Evolutionary conservation across 1,284 basidiomycete species (phyloP).

Genomic region (Termitomyces sp.): DNA sequence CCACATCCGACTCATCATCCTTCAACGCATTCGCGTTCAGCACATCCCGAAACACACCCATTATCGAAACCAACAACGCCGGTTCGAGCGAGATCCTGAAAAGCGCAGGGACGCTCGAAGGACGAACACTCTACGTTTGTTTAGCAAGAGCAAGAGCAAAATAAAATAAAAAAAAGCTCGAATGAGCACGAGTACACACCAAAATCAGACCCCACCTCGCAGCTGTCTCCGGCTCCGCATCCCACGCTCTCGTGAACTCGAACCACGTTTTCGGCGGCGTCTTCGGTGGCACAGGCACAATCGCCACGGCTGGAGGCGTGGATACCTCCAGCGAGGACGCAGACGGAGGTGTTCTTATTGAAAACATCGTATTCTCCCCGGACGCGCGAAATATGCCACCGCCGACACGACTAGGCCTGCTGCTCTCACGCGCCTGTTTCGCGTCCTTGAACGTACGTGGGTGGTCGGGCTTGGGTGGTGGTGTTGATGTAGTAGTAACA

Average conservation of each 20-base stretch:
- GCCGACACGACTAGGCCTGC: slow-evolving; percentile 40
- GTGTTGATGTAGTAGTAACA: background rate
- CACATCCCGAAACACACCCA: slow-evolving; percentile 41
- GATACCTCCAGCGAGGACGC: no score
- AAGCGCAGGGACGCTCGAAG: slow-evolving; percentile 47
- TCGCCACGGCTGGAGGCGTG: slow-evolving; percentile 1
- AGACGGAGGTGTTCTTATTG: slow-evolving; percentile 19
- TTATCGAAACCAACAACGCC: slow-evolving; percentile 47
- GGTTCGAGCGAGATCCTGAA: slow-evolving; percentile 68
- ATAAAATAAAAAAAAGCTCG: no score
- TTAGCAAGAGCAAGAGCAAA: no score
- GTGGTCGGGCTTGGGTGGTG: slow-evolving; percentile 18
- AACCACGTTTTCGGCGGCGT: slow-evolving; percentile 46
- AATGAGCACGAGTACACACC: slow-evolving; percentile 29
- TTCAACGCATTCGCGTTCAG: slow-evolving; percentile 19
- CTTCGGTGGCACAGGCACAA: slow-evolving; percentile 1
- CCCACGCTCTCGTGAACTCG: slow-evolving; percentile 54
- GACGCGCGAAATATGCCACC: slow-evolving; percentile 57
- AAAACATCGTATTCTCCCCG: slow-evolving; percentile 45
- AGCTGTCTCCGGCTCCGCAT: slow-evolving; percentile 28
- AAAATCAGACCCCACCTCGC: slow-evolving; percentile 50
- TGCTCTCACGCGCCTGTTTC: slow-evolving; percentile 44
- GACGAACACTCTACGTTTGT: slow-evolving; percentile 41
- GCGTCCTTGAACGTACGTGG: slow-evolving; percentile 44
- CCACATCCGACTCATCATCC: background rate